A percentile compares a stretch with the other conserved stretches of the same genome.
phyloP scores from a whole-genome alignment of 2,329 filamentous ascomycete species.

The Helotiales sp. region DNA sequence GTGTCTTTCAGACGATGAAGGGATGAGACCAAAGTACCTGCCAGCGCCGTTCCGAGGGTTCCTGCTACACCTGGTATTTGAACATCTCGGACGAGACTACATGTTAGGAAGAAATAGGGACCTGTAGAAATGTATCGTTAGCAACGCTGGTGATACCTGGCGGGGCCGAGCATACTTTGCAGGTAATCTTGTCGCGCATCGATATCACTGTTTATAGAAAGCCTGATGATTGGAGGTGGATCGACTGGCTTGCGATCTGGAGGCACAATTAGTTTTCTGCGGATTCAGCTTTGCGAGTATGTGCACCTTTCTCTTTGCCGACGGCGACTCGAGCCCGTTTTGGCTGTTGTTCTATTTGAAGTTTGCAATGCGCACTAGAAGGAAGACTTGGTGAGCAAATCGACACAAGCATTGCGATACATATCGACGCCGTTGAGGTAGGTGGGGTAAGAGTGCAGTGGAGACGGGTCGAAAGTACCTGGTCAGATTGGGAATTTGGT shows the following conservation, averaged over 20 bases:
- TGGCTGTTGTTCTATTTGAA: conserved; percentile 66
- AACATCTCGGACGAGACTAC: conserved; percentile 38
- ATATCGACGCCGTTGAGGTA: not conserved
- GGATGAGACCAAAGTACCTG: conserved; percentile 77
- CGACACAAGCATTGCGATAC: not conserved
- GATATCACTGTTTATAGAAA: conserved; percentile 50
- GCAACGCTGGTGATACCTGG: not conserved
- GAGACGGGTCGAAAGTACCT: conserved; percentile 19
- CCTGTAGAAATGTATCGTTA: conserved; percentile 32
- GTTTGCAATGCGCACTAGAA: conserved; percentile 53
- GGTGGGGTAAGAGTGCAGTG: not conserved
- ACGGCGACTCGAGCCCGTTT: conserved; percentile 66
- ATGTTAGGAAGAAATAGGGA: conserved; percentile 51
- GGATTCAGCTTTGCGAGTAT: not conserved
- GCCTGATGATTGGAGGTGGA: conserved; percentile 80
- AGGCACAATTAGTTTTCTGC: not conserved
- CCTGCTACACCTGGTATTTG: conserved; percentile 21
- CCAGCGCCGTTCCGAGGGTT: conserved; percentile 52
- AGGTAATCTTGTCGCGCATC: conserved; percentile 50
- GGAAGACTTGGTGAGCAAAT: no score
- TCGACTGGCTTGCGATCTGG: conserved; percentile 83
- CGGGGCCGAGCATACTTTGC: conserved; percentile 52
- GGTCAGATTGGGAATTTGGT: conserved; percentile 24
- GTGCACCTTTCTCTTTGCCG: conserved; percentile 72
- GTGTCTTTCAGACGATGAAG: conserved; percentile 79